Percentiles rank a stretch among this genome's conserved stretches.
Evolutionary conservation across 2,329 filamentous ascomycete species (phyloP).

Genomic region (Paecilomyces sp.): DNA sequence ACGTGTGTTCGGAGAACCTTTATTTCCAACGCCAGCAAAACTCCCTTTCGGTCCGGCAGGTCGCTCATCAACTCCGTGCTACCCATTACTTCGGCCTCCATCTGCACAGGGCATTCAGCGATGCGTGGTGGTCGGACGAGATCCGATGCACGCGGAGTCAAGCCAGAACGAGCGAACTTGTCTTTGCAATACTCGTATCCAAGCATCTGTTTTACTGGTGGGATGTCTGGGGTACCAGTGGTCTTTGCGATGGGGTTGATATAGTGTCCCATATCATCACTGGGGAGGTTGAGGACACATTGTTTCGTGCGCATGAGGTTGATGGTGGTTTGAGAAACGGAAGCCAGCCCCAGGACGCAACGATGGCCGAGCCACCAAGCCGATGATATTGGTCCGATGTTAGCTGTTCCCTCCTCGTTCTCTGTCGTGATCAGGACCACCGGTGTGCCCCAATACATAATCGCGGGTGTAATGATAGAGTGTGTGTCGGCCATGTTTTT

Average conservation of each 20-base stretch:
- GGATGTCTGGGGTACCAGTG: slow-evolving; percentile 21
- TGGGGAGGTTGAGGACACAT: slow-evolving; percentile 38
- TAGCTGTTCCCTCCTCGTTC: slow-evolving; percentile 35
- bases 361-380: slow-evolving; percentile 39
- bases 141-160: neutral
- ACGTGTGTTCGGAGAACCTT: neutral
- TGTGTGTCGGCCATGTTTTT: too few relatives aligned
- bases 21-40: neutral
- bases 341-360: slow-evolving; percentile 36
- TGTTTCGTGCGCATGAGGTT: slow-evolving; percentile 37
- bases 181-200: neutral
- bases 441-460: slow-evolving; percentile 4
- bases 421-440: slow-evolving; percentile 33
- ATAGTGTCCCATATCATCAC: slow-evolving; percentile 24
- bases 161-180: neutral
- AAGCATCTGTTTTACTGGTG: neutral
- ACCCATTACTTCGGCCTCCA: neutral
- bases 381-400: slow-evolving; percentile 40
- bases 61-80: neutral
- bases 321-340: slow-evolving; percentile 29
- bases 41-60: neutral
- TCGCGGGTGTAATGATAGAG: neutral
- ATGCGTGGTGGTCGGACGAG: neutral
- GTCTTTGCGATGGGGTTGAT: slow-evolving; percentile 36
- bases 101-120: neutral